Conservation (phyloP, 495 filamentous ascomycete genomes). For the Jackrogersella minutella region DNA sequence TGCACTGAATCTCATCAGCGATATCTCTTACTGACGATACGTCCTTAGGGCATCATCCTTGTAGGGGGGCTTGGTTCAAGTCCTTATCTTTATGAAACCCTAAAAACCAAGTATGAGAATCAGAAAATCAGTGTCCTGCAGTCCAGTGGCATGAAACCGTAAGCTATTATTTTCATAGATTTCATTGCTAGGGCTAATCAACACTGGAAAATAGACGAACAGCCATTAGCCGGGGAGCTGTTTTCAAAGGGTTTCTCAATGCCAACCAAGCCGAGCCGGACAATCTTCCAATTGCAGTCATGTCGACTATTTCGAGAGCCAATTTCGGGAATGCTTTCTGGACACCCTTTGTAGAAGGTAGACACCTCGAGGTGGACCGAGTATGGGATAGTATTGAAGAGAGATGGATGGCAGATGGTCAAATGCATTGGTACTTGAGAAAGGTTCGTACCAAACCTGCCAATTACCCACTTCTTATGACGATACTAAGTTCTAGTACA, state of each 20-base stretch:
- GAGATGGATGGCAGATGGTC: not conserved
- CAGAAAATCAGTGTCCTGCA: constrained; percentile 5
- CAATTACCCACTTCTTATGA: too few relatives aligned
- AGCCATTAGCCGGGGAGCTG: constrained; percentile 38
- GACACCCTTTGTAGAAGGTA: not conserved
- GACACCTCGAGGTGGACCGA: constrained; percentile 9
- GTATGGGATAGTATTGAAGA: not conserved
- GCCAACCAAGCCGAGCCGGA: not conserved
- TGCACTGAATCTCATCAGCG: not conserved
- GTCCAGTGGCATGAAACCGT: constrained; percentile 17
- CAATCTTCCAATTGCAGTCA: not conserved
- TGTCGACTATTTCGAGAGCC: constrained; percentile 24
- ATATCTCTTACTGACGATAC: not conserved
- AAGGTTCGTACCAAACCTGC: not conserved
- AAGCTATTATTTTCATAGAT: not conserved
- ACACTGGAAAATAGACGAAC: constrained; percentile 22
- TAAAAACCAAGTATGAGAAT: constrained; percentile 10
- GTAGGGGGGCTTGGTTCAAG: constrained; percentile 41
- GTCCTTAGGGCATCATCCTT: constrained; percentile 33
- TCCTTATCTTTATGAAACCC: constrained; percentile 30
- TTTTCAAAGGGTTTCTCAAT: constrained; percentile 31
- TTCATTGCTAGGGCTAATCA: not conserved
- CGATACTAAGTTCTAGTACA: not conserved
- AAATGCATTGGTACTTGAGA: constrained; percentile 26
- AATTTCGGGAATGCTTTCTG: constrained; percentile 21